Conservation (phyloP, 768 basidiomycete species). For the Tulasnella sp. region DNA sequence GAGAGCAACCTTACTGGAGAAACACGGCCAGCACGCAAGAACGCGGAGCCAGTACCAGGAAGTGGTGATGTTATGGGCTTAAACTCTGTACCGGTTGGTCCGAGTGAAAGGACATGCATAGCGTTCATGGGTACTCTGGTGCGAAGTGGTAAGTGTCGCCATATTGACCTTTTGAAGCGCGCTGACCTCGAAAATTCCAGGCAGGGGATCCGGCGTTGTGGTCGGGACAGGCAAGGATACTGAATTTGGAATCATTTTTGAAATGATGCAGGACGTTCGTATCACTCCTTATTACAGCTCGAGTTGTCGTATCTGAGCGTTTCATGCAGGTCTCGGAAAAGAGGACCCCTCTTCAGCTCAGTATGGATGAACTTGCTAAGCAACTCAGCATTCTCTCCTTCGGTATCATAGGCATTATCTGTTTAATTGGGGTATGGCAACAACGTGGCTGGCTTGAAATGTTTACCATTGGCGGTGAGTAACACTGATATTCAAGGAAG, state of each 20-base stretch:
- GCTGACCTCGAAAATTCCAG: conserved; percentile 40
- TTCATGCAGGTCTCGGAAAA: conserved; percentile 66
- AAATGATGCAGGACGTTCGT: conserved; percentile 94
- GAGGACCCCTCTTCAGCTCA: conserved; percentile 85
- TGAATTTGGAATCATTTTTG: conserved; percentile 94
- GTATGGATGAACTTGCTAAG: conserved; percentile 95
- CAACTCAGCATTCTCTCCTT: conserved; percentile 88
- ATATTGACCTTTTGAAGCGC: not conserved
- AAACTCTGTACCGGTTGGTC: conserved; percentile 43
- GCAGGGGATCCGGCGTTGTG: conserved; percentile 79
- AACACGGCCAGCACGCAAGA: conserved; percentile 74
- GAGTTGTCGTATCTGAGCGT: not conserved
- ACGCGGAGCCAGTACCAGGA: conserved; percentile 51
- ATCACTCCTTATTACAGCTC: not conserved
- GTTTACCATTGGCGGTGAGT: conserved; percentile 96
- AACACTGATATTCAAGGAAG: not conserved
- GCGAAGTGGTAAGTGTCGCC: conserved; percentile 61
- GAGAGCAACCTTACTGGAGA: conserved; percentile 95
- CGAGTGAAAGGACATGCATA: conserved; percentile 82
- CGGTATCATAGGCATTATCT: conserved; percentile 90
- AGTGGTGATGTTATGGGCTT: conserved; percentile 34
- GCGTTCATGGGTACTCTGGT: conserved; percentile 97
- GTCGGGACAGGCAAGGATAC: conserved; percentile 81
- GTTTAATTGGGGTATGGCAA: conserved; percentile 83
- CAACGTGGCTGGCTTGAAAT: conserved; percentile 89